Base-by-base conservation (phyloP, 306 rosid species). In the Echinosophora koreensis region DNA sequence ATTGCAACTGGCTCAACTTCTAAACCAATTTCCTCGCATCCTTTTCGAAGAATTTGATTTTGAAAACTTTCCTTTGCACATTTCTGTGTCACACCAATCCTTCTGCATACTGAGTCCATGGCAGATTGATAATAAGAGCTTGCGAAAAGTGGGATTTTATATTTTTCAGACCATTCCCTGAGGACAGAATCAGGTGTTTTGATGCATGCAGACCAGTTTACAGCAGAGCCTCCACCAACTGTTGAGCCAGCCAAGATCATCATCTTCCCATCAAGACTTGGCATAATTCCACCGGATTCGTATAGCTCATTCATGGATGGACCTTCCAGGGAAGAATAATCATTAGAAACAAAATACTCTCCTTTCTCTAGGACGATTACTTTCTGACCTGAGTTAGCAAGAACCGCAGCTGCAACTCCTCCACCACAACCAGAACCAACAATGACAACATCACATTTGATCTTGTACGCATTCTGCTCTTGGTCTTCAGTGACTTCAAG, bases 351-450 rank as follows among this genome's bases (percentile, higher is more conserved):
- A 81, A 92, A 95, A 15, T 95, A 92, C 74, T 90, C 90, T 55
- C 99, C 99, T 80, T 90, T 92, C 85, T 95, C 99, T 18, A 95
- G 81, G 66, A 95, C 73, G 0, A 92, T 37, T 46, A 95, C 98
- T 82, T 95, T 95, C 18, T 80, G 83, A 66, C 99, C 99, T 0
- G 97, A 83, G 35, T 86, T 81, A 65, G 97, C 97, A 50, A 95
- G 94, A 71, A 90, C 82, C 34, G 97, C 97, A 14, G 99, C 99
- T 28, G 99, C 99, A 78, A 95, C 97, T 67, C 99, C 97, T 56
- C 99, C 99, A 0, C 99, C 97, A 4, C 97, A 86, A 60, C 98
- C 99, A 4, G 99, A 95, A 47, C 99, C 97, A 2, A 90, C 89
- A 52, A 95, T 56, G 18, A 89, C 95, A 57, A 80, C 94, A 76